phyloP scores from a whole-genome alignment of 441 rosid genomes.

The Gossypium gossypioides region DNA sequence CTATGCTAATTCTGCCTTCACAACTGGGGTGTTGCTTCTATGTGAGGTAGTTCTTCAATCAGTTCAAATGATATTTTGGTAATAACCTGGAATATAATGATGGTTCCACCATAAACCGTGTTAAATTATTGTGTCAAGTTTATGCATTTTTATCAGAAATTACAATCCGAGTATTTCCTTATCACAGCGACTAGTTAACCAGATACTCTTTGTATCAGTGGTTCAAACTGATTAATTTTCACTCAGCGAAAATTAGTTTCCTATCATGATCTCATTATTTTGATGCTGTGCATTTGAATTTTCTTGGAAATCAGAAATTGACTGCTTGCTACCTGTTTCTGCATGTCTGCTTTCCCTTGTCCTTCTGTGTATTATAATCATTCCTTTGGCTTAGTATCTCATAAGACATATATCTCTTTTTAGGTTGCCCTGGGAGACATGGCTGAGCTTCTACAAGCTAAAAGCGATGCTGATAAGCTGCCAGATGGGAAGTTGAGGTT shows the following conservation, averaged over 20 bases:
- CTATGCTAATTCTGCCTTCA: slow-evolving; percentile 35
- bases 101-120: neutral
- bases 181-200: neutral
- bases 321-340: slow-evolving; percentile 8
- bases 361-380: neutral
- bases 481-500: slow-evolving; percentile 78
- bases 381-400: neutral
- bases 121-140: neutral
- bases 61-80: neutral
- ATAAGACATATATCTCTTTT: slow-evolving; percentile 2
- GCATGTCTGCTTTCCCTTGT: neutral
- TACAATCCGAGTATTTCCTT: neutral
- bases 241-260: neutral
- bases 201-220: neutral
- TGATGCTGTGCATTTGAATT: slow-evolving; percentile 5
- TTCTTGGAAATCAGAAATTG: neutral
- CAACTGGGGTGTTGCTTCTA: slow-evolving; percentile 68
- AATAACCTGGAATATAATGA: neutral
- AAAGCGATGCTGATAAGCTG: slow-evolving; percentile 60
- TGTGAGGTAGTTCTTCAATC: slow-evolving; percentile 52
- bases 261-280: neutral
- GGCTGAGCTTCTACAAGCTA: slow-evolving; percentile 54
- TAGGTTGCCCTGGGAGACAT: slow-evolving; percentile 93
- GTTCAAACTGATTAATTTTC: slow-evolving; percentile 5
- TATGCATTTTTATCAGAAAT: neutral